Evolutionary conservation across 306 rosid species (phyloP).

Genomic region (Dryas drummondii): DNA sequence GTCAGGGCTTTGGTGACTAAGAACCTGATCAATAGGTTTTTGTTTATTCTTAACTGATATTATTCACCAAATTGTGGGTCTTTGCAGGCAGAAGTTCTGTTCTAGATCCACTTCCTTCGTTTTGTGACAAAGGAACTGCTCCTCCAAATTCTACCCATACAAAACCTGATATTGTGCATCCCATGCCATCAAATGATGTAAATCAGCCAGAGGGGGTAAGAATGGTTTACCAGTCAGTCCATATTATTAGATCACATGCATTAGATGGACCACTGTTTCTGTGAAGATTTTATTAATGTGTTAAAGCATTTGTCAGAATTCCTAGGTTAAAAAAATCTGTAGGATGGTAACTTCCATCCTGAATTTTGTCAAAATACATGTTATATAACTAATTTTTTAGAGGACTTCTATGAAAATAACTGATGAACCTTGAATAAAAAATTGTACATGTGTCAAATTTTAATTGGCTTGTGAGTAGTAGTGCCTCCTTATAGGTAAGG

Average conservation of each 20-base stretch:
- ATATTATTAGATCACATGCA: slow-evolving; percentile 18
- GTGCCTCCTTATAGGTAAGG: too few species aligned
- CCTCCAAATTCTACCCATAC: slow-evolving; percentile 36
- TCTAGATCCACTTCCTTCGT: slow-evolving; percentile 50
- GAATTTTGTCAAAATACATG: background rate
- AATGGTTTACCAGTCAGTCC: slow-evolving; percentile 14
- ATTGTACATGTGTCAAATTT: too few species aligned
- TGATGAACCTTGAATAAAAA: background rate
- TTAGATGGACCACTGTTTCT: slow-evolving; percentile 5
- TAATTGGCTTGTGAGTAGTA: too few species aligned
- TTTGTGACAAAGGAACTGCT: slow-evolving; percentile 46
- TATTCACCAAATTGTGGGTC: slow-evolving; percentile 23
- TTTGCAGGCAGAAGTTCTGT: slow-evolving; percentile 63
- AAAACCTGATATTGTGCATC: slow-evolving; percentile 45
- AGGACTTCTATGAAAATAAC: background rate
- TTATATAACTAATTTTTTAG: background rate
- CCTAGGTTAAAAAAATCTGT: background rate
- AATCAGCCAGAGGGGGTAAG: slow-evolving; percentile 49
- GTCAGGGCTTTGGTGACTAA: background rate
- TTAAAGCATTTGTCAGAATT: background rate
- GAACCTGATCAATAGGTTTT: slow-evolving; percentile 17
- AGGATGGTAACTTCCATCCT: background rate
- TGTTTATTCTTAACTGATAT: slow-evolving; percentile 10
- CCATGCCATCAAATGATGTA: slow-evolving; percentile 43
- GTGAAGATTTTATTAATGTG: background rate